Conservation (phyloP, 306 rosid genomes). For the peach (Prunus persica) region DNA sequence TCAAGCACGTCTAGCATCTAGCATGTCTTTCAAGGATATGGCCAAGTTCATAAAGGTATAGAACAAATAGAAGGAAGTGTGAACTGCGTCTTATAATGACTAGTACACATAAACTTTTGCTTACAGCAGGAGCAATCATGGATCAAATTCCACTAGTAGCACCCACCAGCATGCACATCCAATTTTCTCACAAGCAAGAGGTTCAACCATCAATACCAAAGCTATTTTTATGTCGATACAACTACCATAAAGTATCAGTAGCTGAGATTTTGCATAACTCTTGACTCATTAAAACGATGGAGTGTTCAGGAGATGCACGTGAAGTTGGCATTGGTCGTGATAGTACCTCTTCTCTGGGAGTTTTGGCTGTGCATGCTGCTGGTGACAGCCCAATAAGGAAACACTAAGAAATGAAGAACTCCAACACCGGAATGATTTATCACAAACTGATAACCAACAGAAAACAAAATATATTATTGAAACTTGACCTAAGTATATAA, state of each 20-base stretch:
- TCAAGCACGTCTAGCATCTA: neutral
- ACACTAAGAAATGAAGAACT: conserved; percentile 9
- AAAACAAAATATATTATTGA: neutral
- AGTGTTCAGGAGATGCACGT: neutral
- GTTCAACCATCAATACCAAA: neutral
- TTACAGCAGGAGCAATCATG: neutral
- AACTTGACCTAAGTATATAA: conserved; percentile 18
- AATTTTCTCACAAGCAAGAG: neutral
- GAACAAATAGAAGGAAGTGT: neutral
- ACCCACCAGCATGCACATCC: neutral
- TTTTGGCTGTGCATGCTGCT: neutral
- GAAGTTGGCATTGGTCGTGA: neutral
- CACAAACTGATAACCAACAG: conserved; percentile 1
- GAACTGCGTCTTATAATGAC: neutral
- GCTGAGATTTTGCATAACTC: neutral
- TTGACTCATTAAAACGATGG: neutral
- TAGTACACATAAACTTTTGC: neutral
- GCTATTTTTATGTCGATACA: neutral
- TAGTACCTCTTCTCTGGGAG: neutral
- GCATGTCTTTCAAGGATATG: neutral
- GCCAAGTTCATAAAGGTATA: neutral
- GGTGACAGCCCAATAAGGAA: neutral
- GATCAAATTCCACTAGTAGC: neutral
- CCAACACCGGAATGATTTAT: conserved; percentile 1
- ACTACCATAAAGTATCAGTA: neutral